Percentiles rank a stretch among this genome's conserved stretches.
Conservation (phyloP, 23 red algal genomes). For the Pyropia yezoensis region DNA sequence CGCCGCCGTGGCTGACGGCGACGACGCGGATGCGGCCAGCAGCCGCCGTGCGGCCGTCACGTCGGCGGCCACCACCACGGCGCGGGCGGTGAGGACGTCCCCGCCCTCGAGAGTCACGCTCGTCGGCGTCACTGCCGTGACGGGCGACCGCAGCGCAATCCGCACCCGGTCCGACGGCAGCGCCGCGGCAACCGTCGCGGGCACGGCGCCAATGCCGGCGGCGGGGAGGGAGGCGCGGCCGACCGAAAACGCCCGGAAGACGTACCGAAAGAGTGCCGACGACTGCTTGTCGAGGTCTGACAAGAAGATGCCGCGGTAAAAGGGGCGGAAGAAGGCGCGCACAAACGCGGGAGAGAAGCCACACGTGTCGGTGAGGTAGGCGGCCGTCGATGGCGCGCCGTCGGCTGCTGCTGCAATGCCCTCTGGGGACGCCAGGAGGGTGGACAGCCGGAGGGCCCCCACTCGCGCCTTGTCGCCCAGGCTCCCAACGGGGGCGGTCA, state of each 20-base stretch:
- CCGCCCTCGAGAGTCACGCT: background rate
- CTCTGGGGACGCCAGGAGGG: conserved; percentile 9
- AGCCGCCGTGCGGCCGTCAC: conserved; percentile 26
- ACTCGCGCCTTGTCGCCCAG: conserved; percentile 77
- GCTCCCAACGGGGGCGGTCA: conserved; percentile 52
- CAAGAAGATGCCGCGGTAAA: conserved; percentile 94
- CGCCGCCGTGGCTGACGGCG: background rate
- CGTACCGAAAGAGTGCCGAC: conserved; percentile 66
- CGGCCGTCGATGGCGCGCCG: conserved; percentile 10
- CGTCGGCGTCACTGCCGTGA: conserved; percentile 3
- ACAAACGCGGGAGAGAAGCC: conserved; percentile 66
- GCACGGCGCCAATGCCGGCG: conserved; percentile 59
- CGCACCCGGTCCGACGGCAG: conserved; percentile 20
- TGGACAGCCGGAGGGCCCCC: conserved; percentile 30
- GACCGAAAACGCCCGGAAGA: conserved; percentile 72
- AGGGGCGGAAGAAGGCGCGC: conserved; percentile 80
- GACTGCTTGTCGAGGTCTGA: conserved; percentile 57
- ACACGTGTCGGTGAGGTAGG: conserved; percentile 4
- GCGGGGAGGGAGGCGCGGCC: conserved; percentile 66
- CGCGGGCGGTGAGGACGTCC: conserved; percentile 5
- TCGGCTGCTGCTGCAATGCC: background rate
- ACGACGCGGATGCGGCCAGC: conserved; percentile 8
- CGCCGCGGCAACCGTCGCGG: conserved; percentile 18
- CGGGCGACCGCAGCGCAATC: conserved; percentile 31
- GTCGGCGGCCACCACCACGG: conserved; percentile 74